Evolutionary conservation across 2,329 filamentous ascomycete species (phyloP).

Genomic region (Calonectria honghensis): DNA sequence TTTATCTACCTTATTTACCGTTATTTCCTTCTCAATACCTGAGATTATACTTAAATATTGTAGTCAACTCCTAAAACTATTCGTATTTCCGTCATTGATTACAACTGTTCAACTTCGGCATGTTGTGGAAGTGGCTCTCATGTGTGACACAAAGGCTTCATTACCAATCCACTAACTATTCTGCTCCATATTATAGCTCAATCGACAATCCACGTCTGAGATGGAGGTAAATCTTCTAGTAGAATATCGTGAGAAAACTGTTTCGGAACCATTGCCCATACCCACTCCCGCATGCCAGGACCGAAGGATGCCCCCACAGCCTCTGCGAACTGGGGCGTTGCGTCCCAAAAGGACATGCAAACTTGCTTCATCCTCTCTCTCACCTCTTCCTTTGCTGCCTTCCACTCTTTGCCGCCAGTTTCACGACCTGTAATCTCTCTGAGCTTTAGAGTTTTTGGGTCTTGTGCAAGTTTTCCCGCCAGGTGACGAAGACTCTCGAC

Average conservation of each 20-base stretch:
- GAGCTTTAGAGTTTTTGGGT: not conserved
- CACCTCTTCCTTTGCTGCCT: not conserved
- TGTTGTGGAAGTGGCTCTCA: too few relatives aligned
- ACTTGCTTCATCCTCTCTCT: slow-evolving; percentile 12
- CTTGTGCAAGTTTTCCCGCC: not conserved
- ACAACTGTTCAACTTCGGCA: too few relatives aligned
- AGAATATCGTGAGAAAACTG: slow-evolving; percentile 13
- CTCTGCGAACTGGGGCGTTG: not conserved
- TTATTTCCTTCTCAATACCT: too few relatives aligned
- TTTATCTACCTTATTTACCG: too few relatives aligned
- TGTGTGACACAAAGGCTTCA: not conserved
- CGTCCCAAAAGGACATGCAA: slow-evolving; percentile 2
- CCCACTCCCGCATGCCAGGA: not conserved
- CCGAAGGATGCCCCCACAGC: slow-evolving; percentile 2
- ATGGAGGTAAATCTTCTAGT: not conserved
- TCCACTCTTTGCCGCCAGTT: not conserved
- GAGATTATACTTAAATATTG: too few relatives aligned
- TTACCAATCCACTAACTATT: not conserved
- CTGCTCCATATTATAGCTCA: not conserved
- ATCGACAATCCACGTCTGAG: slow-evolving; percentile 5
- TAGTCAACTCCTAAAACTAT: too few relatives aligned
- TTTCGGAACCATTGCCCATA: slow-evolving; percentile 10
- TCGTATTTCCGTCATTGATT: too few relatives aligned
- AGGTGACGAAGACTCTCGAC: not conserved
- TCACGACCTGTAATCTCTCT: not conserved